Base-by-base conservation (phyloP, 2,329 filamentous ascomycete species). In the Ceratocystis eucalypticola region DNA sequence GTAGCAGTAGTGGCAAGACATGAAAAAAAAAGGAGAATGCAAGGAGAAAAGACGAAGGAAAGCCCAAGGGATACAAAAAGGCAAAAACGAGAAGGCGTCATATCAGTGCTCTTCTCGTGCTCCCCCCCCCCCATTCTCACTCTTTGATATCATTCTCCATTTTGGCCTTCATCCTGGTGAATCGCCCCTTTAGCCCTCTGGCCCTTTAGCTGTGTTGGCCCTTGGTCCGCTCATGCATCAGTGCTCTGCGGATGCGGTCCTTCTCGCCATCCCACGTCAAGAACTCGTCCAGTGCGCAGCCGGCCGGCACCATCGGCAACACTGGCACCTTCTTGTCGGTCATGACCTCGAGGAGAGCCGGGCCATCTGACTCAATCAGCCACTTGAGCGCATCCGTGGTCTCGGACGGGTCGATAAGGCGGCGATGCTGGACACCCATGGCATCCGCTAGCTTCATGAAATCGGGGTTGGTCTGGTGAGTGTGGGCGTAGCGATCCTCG, bases 231-330 rank as follows among this genome's bases (percentile, higher is more conserved):
- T 86, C 77, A 70, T 80, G 81, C 85, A 89, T 88, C 71, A 86
- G 71, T 71, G 83, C 83, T 76, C 84, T 82, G 72, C 87, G 80
- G 73, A 83, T 78, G 76, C 84, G 83, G 71, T 89, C 87, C 77
- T 87, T 88, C 70, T 77, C 83, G 79, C 85, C 82, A 75, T 96
- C 91, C 77, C 90, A 96, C 20, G 92, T 83, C 74, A 97, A 81
- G 78, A 97, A 96, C 77, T 97, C 94, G 74, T 97, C 91, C 72
- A 99, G 81, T 68, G 82, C 93, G 69, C 84, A 87, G 46, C 94
- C 94, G 48, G 85, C 87, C 2, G 93, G 93, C 61, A 99, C 94
- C 94, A 97, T 97, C 46, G 94, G 94, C 73, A 97, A 79, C n/a
- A 99, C 93, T 61, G 93, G 93, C 30, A 94, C 88, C 83, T 94